Conservation (phyloP, 2,329 filamentous ascomycete genomes). For the Chrysosporium queenslandicum region DNA sequence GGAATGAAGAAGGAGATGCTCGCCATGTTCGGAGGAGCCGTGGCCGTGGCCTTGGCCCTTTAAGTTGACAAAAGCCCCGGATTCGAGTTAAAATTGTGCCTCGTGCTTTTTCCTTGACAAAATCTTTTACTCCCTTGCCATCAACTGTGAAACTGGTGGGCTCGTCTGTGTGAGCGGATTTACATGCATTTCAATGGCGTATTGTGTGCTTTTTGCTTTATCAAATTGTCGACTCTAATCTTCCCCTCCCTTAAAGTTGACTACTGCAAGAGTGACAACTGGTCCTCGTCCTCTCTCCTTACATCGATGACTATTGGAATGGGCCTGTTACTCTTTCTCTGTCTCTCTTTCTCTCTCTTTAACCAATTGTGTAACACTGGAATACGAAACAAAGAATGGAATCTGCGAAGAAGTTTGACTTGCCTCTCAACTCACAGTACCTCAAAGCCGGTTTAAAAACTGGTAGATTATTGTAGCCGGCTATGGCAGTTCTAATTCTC, state of each 20-base stretch:
- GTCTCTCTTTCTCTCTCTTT: too few species aligned
- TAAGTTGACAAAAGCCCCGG: constrained; percentile 17
- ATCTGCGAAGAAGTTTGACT: not conserved
- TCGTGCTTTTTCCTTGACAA: not conserved
- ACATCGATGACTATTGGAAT: not conserved
- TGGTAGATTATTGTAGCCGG: not conserved
- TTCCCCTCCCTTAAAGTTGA: not conserved
- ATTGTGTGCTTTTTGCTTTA: not conserved
- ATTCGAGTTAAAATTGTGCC: not conserved
- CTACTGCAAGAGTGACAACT: not conserved
- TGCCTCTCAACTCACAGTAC: not conserved
- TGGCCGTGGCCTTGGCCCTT: constrained; percentile 32
- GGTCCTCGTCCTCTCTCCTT: not conserved
- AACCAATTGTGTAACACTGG: not conserved
- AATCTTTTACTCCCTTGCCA: not conserved
- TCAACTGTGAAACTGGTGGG: not conserved
- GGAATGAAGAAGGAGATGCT: constrained; percentile 29
- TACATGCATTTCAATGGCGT: not conserved
- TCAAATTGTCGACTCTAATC: not conserved
- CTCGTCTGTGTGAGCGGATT: not conserved
- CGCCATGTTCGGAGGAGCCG: constrained; percentile 35
- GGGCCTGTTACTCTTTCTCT: not conserved
- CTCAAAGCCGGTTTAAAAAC: not conserved
- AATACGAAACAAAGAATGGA: not conserved
- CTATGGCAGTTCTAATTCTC: too few species aligned